These are phyloP conservation scores for Colletotrichum karsti DNA, from an alignment of 2,329 filamentous ascomycete species.

Conservation along the genomic window DNA sequence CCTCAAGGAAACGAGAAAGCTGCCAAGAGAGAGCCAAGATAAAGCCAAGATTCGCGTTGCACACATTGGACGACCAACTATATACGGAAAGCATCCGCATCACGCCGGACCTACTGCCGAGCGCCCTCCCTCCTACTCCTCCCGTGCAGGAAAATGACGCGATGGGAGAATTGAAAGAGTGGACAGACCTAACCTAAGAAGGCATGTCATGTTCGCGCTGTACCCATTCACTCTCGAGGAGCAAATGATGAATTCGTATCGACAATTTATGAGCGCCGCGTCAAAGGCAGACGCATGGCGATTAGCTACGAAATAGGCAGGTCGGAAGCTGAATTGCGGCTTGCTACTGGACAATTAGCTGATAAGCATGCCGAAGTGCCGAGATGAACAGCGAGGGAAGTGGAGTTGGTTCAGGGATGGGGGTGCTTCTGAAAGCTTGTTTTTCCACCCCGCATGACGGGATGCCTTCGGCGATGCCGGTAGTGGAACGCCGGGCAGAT, in stretches of 20 bases:
- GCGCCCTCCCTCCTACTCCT: not conserved
- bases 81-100: not conserved
- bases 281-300: not conserved
- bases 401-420: not conserved
- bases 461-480: no score
- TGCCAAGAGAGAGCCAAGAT: not conserved
- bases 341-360: not conserved
- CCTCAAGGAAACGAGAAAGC: not conserved
- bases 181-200: not conserved
- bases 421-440: not conserved
- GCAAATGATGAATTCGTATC: not conserved
- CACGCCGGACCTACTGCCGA: not conserved
- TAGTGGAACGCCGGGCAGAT: no score
- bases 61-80: not conserved
- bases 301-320: not conserved
- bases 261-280: not conserved
- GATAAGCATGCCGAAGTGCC: conserved; percentile 2
- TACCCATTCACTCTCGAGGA: not conserved
- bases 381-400: not conserved
- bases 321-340: not conserved
- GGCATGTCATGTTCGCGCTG: not conserved
- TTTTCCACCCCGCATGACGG: not conserved
- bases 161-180: not conserved
- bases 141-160: not conserved
- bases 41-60: not conserved